These are phyloP conservation scores for Gloeostereum incarnatum DNA, from an alignment of 768 basidiomycete species.

Conservation along the genomic window DNA sequence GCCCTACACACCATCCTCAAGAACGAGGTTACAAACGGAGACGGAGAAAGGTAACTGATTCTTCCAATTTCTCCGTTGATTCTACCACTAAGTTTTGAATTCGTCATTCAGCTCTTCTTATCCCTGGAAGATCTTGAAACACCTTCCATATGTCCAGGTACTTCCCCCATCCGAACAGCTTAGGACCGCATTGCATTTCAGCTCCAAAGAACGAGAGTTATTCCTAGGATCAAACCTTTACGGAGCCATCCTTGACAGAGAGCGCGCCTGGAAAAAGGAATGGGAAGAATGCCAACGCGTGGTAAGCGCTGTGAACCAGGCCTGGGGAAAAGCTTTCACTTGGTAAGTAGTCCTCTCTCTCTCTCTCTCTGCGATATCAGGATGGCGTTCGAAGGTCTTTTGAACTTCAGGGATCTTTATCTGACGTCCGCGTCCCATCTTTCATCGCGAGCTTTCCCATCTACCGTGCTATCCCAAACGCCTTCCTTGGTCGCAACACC, in stretches of 20 bases:
- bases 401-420: slow-evolving; percentile 62
- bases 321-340: slow-evolving; percentile 45
- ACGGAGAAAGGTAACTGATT: slow-evolving; percentile 4
- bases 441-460: slow-evolving; percentile 88
- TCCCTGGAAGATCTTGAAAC: slow-evolving; percentile 19
- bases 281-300: slow-evolving; percentile 44
- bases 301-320: slow-evolving; percentile 22
- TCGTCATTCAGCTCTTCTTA: no score
- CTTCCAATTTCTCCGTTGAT: background rate
- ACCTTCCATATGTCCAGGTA: slow-evolving; percentile 56
- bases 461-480: slow-evolving; percentile 54
- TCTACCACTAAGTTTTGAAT: slow-evolving; percentile 1
- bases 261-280: slow-evolving; percentile 51
- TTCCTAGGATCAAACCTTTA: slow-evolving; percentile 77
- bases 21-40: no score
- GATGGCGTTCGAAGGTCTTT: slow-evolving; percentile 5
- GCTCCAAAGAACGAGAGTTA: slow-evolving; percentile 45
- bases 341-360: slow-evolving; percentile 49
- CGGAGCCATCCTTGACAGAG: slow-evolving; percentile 65
- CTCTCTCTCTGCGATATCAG: slow-evolving; percentile 3
- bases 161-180: slow-evolving; percentile 53
- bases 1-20: slow-evolving; percentile 42
- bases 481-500: slow-evolving; percentile 44
- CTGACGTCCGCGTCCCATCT: slow-evolving; percentile 66
- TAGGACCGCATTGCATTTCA: slow-evolving; percentile 70